Percentiles rank a stretch among this genome's conserved stretches.
Evolutionary conservation across 768 basidiomycete genomes (phyloP).

Genomic region (Leccinum disarticulatum): DNA sequence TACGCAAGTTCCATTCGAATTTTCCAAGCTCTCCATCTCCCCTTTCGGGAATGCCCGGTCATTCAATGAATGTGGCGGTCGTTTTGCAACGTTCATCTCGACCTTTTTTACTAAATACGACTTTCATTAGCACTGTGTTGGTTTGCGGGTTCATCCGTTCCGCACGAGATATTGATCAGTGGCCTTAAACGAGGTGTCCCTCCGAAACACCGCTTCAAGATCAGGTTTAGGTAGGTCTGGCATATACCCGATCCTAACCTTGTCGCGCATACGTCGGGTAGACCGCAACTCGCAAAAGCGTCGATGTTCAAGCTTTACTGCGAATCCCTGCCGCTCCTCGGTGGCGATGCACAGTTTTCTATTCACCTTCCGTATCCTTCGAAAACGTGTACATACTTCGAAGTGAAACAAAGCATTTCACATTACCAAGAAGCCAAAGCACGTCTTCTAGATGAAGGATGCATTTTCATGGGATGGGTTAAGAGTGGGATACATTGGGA

Average conservation of each 20-base stretch:
- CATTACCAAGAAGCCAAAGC: conserved; percentile 55
- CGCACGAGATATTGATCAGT: conserved; percentile 69
- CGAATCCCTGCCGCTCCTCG: conserved; percentile 21
- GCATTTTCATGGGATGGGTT: conserved; percentile 65
- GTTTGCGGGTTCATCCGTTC: conserved; percentile 49
- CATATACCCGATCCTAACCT: neutral
- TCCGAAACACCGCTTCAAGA: conserved; percentile 62
- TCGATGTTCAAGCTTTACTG: conserved; percentile 51
- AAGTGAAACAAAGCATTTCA: conserved; percentile 40
- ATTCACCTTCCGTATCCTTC: conserved; percentile 16
- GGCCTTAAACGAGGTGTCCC: conserved; percentile 78
- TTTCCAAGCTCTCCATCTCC: conserved; percentile 45
- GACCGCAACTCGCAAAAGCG: conserved; percentile 54
- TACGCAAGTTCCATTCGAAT: conserved; percentile 57
- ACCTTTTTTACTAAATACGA: neutral
- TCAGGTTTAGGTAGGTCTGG: conserved; percentile 58
- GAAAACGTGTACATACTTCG: conserved; percentile 41
- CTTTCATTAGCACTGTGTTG: conserved; percentile 62
- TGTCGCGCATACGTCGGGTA: conserved; percentile 21
- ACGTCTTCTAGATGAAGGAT: conserved; percentile 41
- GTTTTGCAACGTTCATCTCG: neutral
- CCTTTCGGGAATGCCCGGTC: conserved; percentile 39
- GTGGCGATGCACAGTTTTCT: conserved; percentile 1
- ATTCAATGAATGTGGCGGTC: conserved; percentile 66
- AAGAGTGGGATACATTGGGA: conserved; percentile 54